Evolutionary conservation across 225 moss, liverwort and hornwort species (phyloP), one percentile per base, ranked within the genome.

Genomic region (Physcomitrium patens): DNA sequence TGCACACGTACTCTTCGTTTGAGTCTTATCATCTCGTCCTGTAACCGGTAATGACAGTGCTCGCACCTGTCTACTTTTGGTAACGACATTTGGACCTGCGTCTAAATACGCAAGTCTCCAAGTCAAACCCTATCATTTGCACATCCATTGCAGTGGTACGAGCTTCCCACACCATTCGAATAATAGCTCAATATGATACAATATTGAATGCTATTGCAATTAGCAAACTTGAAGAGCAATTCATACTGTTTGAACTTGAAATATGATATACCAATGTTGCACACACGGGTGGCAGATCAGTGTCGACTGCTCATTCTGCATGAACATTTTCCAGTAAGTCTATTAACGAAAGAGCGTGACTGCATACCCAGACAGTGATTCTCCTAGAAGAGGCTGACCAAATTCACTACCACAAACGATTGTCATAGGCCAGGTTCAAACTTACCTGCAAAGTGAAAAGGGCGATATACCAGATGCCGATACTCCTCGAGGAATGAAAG

Each of bases 281-380:
- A 37, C 31, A 37, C 7, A 37, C 2, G 31, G 31, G 31, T 37
- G 5, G 31, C 7, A 37, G 7, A 37, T 37, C 31, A 37, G 7
- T 37, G 31, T 74, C 70, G 66, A 67, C 77, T 80, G 70, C 70
- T 80, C 62, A 44, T 27, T 37, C 84, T 84, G 84, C 49, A 31
- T 53, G 20, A 48, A 22, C 37, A 62, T 17, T 24, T 56, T 20
- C 57, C 55, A 41, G 22, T 31, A 50, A 17, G 26, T 37, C 42
- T 8, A 28, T 67, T 52, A 19, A 16, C 41, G 9, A 7, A 3
- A 37, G 31, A 37, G 31, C 31, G 31, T 37, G 7, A 37, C 31
- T 37, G 31, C 31, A 37, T 37, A 37, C 31, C 4, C 10, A 49
- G 12, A 12, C 31, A 3, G 5, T 5, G 16, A 7, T 7, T 44